Conservation (phyloP, 305 asterid genomes). For the Solanum aculeatissimum region DNA sequence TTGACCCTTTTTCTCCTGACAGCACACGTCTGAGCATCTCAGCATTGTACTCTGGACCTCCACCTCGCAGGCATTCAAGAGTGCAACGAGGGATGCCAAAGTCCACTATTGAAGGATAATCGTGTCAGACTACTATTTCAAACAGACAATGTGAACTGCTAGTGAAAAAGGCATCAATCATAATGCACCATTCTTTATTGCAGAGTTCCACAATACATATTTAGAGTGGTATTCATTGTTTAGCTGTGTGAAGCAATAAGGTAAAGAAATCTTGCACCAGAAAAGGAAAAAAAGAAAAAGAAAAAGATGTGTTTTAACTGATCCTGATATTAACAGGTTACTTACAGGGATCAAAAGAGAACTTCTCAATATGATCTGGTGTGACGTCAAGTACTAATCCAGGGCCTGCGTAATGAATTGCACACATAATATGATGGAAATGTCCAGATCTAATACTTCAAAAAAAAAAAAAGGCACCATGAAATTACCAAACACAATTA, state of each 20-base stretch:
- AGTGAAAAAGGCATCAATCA: background rate
- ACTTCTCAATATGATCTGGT: slow-evolving; percentile 50
- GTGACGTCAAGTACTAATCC: slow-evolving; percentile 80
- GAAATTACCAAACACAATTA: background rate
- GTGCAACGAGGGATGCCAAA: slow-evolving; percentile 93
- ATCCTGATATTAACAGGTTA: background rate
- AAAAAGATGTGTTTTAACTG: background rate
- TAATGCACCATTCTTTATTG: background rate
- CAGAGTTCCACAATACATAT: background rate
- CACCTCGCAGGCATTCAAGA: slow-evolving; percentile 64
- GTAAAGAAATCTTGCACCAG: background rate
- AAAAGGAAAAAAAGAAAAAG: background rate
- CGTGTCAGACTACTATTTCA: background rate
- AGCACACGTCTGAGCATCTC: slow-evolving; percentile 55
- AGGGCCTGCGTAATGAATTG: slow-evolving; percentile 41
- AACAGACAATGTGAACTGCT: background rate
- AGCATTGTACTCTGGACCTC: slow-evolving; percentile 80
- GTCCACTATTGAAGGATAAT: slow-evolving; percentile 36
- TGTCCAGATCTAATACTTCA: background rate
- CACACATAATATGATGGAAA: background rate
- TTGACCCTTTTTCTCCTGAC: slow-evolving; percentile 63
- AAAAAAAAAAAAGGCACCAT: background rate
- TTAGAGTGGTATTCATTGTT: background rate
- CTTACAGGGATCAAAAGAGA: slow-evolving; percentile 83
- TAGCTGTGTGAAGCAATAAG: background rate